Conservation (phyloP, 2,329 filamentous ascomycete genomes). For the Hymenoscyphus fructigenus region DNA sequence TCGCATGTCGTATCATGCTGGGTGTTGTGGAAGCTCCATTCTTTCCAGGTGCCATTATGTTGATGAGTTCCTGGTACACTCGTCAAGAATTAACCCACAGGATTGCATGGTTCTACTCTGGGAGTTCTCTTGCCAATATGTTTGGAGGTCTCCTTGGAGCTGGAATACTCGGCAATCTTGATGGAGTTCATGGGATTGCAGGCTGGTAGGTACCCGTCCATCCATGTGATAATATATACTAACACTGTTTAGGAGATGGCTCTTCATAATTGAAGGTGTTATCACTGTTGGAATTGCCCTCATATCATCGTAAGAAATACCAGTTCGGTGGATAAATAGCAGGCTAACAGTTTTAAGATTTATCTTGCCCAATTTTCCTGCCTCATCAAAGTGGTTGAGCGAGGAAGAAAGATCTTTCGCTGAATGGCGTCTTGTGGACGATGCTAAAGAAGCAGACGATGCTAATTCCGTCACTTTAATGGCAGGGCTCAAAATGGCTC, state of each 20-base stretch:
- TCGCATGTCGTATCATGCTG: constrained; percentile 49
- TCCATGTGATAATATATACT: background rate
- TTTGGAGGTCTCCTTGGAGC: constrained; percentile 52
- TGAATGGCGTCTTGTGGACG: constrained; percentile 50
- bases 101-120: constrained; percentile 48
- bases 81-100: constrained; percentile 45
- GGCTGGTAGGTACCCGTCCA: constrained; percentile 41
- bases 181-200: constrained; percentile 46
- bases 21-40: constrained; percentile 51
- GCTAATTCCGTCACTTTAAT: constrained; percentile 41
- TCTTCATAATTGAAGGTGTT: constrained; percentile 47
- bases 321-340: background rate
- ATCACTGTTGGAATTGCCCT: constrained; percentile 42
- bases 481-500: constrained; percentile 48
- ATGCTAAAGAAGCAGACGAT: constrained; percentile 48
- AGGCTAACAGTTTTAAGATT: constrained; percentile 23
- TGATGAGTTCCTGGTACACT: constrained; percentile 49
- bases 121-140: constrained; percentile 44
- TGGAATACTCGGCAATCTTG: constrained; percentile 46
- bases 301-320: constrained; percentile 26
- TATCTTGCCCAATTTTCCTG: constrained; percentile 52
- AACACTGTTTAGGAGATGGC: constrained; percentile 40
- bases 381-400: constrained; percentile 51
- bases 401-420: constrained; percentile 53
- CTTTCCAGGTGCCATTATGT: constrained; percentile 47